Evolutionary conservation across 1,139 yeast species (phyloP).

Genomic region (Candida neerlandica): DNA sequence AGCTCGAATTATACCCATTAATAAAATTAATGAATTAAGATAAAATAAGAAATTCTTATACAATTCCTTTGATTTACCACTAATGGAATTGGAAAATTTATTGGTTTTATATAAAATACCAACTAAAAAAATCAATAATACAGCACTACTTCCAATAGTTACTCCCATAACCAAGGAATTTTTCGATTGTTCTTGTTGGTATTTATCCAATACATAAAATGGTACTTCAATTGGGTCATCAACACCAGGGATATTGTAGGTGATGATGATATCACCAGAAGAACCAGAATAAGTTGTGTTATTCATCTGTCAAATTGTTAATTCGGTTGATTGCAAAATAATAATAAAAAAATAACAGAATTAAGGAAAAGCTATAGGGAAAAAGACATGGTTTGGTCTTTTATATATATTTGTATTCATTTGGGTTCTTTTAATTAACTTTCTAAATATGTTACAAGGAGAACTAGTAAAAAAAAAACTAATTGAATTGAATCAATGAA

Average conservation of each 20-base stretch:
- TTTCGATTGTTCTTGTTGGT: conserved; percentile 5
- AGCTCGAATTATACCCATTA: conserved; percentile 58
- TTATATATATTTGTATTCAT: neutral
- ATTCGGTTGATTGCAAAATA: conserved; percentile 4
- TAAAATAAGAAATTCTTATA: conserved; percentile 56
- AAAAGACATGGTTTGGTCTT: neutral
- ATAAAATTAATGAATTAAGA: conserved; percentile 62
- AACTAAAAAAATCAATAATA: conserved; percentile 25
- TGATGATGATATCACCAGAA: conserved; percentile 12
- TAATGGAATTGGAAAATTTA: conserved; percentile 19
- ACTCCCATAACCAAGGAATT: conserved; percentile 20
- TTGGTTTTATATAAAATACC: conserved; percentile 35
- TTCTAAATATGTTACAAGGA: neutral
- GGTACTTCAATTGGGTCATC: conserved; percentile 11
- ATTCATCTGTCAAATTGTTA: conserved; percentile 2
- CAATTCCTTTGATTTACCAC: conserved; percentile 44
- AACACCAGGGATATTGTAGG: conserved; percentile 11
- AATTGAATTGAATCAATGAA: conserved; percentile 4
- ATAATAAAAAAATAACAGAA: neutral
- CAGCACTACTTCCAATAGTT: conserved; percentile 31
- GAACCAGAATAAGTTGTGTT: neutral
- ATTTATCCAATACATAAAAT: conserved; percentile 9
- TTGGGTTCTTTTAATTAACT: neutral
- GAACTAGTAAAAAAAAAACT: neutral
- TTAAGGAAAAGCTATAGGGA: neutral